Evolutionary conservation across 75 land plant species (phyloP), one percentile per base, ranked within the genome.

Genomic region (Cunninghamia lanceolata): DNA sequence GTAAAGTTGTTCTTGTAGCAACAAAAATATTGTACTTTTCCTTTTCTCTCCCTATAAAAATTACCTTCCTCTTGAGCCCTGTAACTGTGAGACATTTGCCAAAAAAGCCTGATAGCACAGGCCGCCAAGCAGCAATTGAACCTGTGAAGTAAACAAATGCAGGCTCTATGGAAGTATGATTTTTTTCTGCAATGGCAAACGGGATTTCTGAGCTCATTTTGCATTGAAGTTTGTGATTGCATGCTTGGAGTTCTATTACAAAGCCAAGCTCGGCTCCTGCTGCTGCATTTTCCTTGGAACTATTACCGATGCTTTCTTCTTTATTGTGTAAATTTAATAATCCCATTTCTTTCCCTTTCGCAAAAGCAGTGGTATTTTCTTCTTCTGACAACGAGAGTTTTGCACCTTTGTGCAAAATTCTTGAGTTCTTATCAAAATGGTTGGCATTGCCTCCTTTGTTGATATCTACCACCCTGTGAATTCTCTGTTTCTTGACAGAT

Each of bases 11-110:
- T 83, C 86, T 90, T 32, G 92, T 89, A 5, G 95, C 89, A 10
- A 94, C 93, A 88, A 91, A 93, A 89, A 95, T 89, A 35, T 82
- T 68, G 28, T 90, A 88, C 38, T 87, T 50, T 47, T 87, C 89
- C 56, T 66, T 83, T 77, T 91, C 85, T n/a, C 84, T 85, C 15
- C 92, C 95, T 13, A 95, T 88, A 71, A 68, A 88, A 46, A 96
- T 88, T 77, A 93, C 68, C 89, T 94, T 97, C 86, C 90, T 94
- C 87, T 89, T 91, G 89, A 97, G 88, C 6, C 91, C 88, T 43
- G 91, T 90, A 28, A 96, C 19, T 0, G 15, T 46, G 16, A 93
- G 54, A 81, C 90, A 86, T 14, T 85, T 82, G 28, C 98, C 99
- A 39, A 93, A 43, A 75, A 92, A 68, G 66, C 84, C 90, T 13